Evolutionary conservation across 2,329 filamentous ascomycete species (phyloP), one percentile per base, ranked within the genome.

Genomic region (Penicillium sp.): DNA sequence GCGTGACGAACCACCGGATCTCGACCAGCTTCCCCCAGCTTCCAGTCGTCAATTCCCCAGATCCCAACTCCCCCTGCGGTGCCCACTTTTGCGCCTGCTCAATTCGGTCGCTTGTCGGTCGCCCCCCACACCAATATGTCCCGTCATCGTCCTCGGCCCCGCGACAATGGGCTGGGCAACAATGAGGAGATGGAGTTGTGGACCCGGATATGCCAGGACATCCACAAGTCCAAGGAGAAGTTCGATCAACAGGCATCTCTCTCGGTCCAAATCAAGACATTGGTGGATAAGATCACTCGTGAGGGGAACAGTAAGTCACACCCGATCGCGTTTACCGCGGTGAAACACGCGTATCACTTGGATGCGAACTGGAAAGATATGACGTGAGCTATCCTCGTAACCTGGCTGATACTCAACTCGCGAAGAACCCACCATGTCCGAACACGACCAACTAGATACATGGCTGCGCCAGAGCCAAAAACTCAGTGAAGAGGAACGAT

Each of bases 401-500:
- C 26, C 28, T 23, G 40, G 55, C 57, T 68, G 55, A 67, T 19
- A 26, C 39, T 31, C 14, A 1, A 13, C 31, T 37, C 47, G 43
- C 21, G 46, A 48, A 76, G 73, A 65, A 55, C 71, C 73, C 6
- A 71, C 69, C 4, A 63, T 77, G 37, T 62, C 58, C 10, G 74
- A 79, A 54, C 72, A 77, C 40, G 74, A 76, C 36, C 71, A 76
- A 47, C 71, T 81, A 18, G 77, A 80, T 56, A 68, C 63, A 43
- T 71, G 77, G 43, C 77, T 79, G 56, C 74, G 79, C 42, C 75
- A 79, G 55, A 73, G 77, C 47, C 64, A 75, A 48, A 78, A 77
- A 58, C 69, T 79, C 37, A 75, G 77, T 45, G 79, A 81, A 55
- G 76, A 79, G 39, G 79, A 81, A 59, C 74, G 74, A 57, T 73